Percentiles rank a stretch among this genome's conserved stretches.
Evolutionary conservation across 139 green algal genomes (phyloP).

Genomic region (Auxenochlorella pyrenoidosa): DNA sequence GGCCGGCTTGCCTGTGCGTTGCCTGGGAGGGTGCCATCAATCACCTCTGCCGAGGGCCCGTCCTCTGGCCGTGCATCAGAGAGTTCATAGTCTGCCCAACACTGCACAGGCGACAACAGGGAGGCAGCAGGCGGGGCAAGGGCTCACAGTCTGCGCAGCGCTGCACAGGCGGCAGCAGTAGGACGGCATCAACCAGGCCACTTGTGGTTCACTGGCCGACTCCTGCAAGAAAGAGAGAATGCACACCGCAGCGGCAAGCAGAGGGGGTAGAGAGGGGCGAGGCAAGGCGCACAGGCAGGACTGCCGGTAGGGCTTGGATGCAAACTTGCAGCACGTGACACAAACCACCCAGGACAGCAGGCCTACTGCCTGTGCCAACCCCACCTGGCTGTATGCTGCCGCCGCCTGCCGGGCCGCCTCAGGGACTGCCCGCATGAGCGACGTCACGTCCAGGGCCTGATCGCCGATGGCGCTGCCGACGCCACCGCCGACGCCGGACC

Average conservation of each 20-base stretch:
- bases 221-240: too few relatives aligned
- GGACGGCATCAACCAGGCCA: too few relatives aligned
- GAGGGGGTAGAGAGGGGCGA: too few relatives aligned
- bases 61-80: slow-evolving; percentile 15
- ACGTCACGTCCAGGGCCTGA: not conserved
- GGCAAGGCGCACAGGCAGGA: too few relatives aligned
- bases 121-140: not conserved
- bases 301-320: too few relatives aligned
- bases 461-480: not conserved
- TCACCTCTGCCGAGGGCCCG: not conserved
- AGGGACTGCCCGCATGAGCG: slow-evolving; percentile 9
- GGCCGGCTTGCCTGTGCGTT: not conserved
- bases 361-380: not conserved
- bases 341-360: too few relatives aligned
- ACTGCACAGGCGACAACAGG: not conserved
- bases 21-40: not conserved
- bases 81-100: slow-evolving; percentile 50
- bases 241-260: too few relatives aligned
- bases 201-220: too few relatives aligned
- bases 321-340: too few relatives aligned
- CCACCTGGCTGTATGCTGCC: not conserved
- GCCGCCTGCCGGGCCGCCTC: slow-evolving; percentile 28
- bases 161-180: too few relatives aligned
- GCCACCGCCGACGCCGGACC: not conserved
- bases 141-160: too few relatives aligned